Percentiles rank a stretch among this genome's conserved stretches.
phyloP scores from a whole-genome alignment of 139 green algal genomes.

The Micromonas commoda region DNA sequence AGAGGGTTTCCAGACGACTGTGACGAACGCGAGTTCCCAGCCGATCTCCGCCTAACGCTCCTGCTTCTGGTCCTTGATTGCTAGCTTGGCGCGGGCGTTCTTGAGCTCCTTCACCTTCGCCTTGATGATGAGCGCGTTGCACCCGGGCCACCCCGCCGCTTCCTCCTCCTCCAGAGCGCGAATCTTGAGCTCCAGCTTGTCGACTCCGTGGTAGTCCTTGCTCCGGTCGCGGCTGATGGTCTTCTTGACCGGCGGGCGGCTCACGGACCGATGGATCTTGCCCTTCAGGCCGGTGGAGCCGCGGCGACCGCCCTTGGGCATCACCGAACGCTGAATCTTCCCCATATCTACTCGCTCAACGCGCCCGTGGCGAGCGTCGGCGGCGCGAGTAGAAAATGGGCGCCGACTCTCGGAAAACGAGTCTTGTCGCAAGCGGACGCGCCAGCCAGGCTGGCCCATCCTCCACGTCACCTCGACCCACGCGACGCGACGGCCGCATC shows the following conservation, averaged over 20 bases:
- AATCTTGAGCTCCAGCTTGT: background rate
- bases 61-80: background rate
- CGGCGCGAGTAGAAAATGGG: no score
- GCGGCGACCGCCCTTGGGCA: background rate
- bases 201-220: background rate
- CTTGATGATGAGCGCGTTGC: background rate
- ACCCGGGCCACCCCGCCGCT: background rate
- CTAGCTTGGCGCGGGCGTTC: background rate
- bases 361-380: no score
- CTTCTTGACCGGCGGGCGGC: background rate
- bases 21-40: no score
- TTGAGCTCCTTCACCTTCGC: constrained; percentile 23
- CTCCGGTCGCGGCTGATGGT: background rate
- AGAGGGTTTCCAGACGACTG: no score
- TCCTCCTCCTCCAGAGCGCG: background rate
- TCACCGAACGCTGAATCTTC: background rate
- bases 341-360: no score
- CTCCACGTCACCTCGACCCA: no score
- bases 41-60: background rate
- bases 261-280: background rate
- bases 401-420: no score
- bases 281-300: background rate
- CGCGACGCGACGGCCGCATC: no score
- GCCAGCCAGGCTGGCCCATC: no score
- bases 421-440: no score